Percentiles rank a stretch among this genome's conserved stretches.
phyloP scores from a whole-genome alignment of 2,329 filamentous ascomycete genomes.

The Neurospora sp. region DNA sequence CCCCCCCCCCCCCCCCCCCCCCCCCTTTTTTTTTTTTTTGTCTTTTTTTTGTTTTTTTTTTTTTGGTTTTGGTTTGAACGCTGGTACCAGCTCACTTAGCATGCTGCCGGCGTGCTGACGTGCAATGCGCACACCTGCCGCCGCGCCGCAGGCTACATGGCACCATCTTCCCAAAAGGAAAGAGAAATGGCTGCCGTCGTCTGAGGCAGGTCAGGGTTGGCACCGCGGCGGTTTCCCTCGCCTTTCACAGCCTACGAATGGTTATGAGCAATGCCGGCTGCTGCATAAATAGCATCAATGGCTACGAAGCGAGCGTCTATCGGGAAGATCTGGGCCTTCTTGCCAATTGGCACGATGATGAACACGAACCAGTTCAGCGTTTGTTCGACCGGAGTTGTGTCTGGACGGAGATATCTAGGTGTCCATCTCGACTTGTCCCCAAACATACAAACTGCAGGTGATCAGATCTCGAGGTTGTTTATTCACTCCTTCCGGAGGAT shows the following conservation, averaged over 20 bases:
- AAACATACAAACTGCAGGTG: background rate
- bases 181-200: background rate
- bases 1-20: no score
- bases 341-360: background rate
- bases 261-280: background rate
- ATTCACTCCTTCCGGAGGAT: background rate
- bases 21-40: no score
- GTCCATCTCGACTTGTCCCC: background rate
- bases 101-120: background rate
- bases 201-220: background rate
- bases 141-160: background rate
- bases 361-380: background rate
- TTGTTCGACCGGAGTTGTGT: background rate
- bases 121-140: background rate
- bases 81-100: background rate
- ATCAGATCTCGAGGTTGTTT: background rate
- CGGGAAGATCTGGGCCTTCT: background rate
- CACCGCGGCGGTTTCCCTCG: background rate
- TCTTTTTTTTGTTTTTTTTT: no score
- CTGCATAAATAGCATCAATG: background rate
- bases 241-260: background rate
- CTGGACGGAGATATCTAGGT: background rate
- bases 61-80: no score
- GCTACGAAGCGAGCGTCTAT: background rate
- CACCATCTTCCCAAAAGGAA: background rate